A percentile compares a stretch with the other conserved stretches of the same genome.
These are phyloP conservation scores for Sporisorium iseilematis-ciliati DNA, from an alignment of 1,284 basidiomycete species.

Conservation along the genomic window DNA sequence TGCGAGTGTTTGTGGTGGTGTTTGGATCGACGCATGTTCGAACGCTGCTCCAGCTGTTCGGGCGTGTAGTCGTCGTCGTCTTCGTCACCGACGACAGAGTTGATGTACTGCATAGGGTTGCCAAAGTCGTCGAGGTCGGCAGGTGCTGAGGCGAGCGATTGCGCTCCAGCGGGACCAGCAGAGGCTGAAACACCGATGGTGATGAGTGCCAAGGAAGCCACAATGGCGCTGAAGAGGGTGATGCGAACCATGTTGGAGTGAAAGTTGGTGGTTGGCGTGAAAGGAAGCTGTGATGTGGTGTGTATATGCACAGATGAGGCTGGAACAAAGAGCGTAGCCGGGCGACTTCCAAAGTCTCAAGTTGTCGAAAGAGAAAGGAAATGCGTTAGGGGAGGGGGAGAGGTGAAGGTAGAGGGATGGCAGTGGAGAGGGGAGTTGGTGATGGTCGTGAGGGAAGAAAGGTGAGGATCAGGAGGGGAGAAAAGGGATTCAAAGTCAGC, in stretches of 20 bases:
- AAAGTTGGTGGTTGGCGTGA: background rate
- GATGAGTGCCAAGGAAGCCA: constrained; percentile 25
- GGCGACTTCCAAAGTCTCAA: background rate
- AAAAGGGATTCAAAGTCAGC: background rate
- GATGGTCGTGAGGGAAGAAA: constrained; percentile 1
- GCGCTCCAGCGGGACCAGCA: background rate
- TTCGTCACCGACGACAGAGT: constrained; percentile 56
- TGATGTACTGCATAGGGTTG: constrained; percentile 51
- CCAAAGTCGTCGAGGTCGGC: constrained; percentile 51
- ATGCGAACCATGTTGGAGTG: constrained; percentile 19
- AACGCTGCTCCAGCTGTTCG: constrained; percentile 40
- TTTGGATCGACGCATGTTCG: constrained; percentile 38
- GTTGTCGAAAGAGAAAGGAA: background rate
- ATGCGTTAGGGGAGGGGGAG: background rate
- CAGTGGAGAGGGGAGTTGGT: constrained; percentile 9
- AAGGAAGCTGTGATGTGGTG: background rate
- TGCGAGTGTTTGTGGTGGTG: constrained; percentile 44
- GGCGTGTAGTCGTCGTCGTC: constrained; percentile 53
- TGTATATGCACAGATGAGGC: background rate
- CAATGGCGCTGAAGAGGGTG: constrained; percentile 28
- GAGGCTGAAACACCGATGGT: constrained; percentile 18
- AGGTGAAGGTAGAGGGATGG: background rate
- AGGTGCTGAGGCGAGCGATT: background rate
- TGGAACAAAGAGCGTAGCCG: constrained; percentile 12
- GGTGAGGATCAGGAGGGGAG: background rate